Evolutionary conservation across 257 asterid genomes (phyloP), one percentile per base, ranked within the genome.

Genomic region (Apocynum venetum): DNA sequence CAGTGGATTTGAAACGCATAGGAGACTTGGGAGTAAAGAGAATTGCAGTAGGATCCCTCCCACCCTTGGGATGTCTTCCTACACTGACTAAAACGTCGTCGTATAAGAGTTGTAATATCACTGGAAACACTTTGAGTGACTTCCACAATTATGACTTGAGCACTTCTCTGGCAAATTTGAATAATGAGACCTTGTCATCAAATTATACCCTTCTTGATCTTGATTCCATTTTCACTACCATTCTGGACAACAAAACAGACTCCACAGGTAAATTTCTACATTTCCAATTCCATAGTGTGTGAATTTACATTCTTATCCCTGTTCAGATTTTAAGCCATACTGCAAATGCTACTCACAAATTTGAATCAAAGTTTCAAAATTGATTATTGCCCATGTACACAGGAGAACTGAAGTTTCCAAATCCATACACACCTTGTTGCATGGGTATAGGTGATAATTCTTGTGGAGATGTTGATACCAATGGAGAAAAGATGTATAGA

Each of bases 41-140:
- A n/a, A n/a, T 55, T 55, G 31, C 61, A 17, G 61, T 55, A 17
- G 61, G 25, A 55, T 55, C 19, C 25, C 20, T 55, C 61, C 61
- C 6, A 20, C 95, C 96, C 0, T 17, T 92, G 72, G 95, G 97
- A 8, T 91, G 96, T 80, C 93, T 92, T 4, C 97, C 95, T 5
- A 82, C 82, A 36, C 52, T 36, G 51, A 91, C 97, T 0, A 43
- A 57, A 36, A 7, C 57, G 8, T 60, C 80, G 11, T 82, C 85
- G 0, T 92, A 75, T 72, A 82, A 82, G 57, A 75, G 81, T 52
- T 92, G 97, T 87, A 91, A 89, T 72, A 12, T 72, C 41, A 87
- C 87, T 41, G 83, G 70, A 49, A 88, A 91, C 75, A 2, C 44
- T 8, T 84, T 85, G 0, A 91, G 84, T 44, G 68, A 25, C 19